Conservation (phyloP, 352 stramenopile species). For the Phytophthora chlamydospora region DNA sequence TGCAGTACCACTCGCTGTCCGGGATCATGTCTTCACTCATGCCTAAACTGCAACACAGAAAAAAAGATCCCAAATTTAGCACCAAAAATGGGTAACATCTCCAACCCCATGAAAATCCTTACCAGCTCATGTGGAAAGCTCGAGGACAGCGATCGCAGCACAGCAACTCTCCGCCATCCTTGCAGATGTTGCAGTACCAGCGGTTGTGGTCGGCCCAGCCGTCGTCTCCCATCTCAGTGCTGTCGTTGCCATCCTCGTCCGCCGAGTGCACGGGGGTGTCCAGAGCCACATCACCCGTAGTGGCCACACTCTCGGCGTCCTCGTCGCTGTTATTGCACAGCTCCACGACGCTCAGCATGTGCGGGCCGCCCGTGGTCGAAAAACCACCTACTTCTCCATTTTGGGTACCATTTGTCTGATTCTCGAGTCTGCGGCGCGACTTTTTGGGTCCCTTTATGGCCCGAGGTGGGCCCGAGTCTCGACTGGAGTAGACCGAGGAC, state of each 20-base stretch:
- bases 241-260: slow-evolving; percentile 48
- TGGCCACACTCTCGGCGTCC: slow-evolving; percentile 38
- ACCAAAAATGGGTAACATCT: slow-evolving; percentile 1
- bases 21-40: slow-evolving; percentile 82
- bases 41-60: slow-evolving; percentile 52
- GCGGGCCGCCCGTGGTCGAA: slow-evolving; percentile 22
- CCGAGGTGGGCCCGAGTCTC: slow-evolving; percentile 27
- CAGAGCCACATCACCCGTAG: slow-evolving; percentile 32
- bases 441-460: slow-evolving; percentile 15
- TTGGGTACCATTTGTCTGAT: slow-evolving; percentile 5
- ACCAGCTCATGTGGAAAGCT: slow-evolving; percentile 93
- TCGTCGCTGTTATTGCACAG: slow-evolving; percentile 73
- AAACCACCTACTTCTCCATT: not conserved
- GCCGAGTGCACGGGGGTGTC: slow-evolving; percentile 44
- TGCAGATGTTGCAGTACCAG: slow-evolving; percentile 93
- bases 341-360: slow-evolving; percentile 85
- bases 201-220: slow-evolving; percentile 88
- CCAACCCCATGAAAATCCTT: slow-evolving; percentile 7
- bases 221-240: slow-evolving; percentile 58
- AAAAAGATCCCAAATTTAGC: slow-evolving; percentile 7
- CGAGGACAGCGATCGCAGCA: slow-evolving; percentile 93
- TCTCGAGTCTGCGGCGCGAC: slow-evolving; percentile 21
- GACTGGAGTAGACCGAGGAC: slow-evolving; percentile 34
- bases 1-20: slow-evolving; percentile 89
- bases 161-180: slow-evolving; percentile 88